phyloP scores from a whole-genome alignment of 1,139 yeast genomes.

The Komagataea norvegica region DNA sequence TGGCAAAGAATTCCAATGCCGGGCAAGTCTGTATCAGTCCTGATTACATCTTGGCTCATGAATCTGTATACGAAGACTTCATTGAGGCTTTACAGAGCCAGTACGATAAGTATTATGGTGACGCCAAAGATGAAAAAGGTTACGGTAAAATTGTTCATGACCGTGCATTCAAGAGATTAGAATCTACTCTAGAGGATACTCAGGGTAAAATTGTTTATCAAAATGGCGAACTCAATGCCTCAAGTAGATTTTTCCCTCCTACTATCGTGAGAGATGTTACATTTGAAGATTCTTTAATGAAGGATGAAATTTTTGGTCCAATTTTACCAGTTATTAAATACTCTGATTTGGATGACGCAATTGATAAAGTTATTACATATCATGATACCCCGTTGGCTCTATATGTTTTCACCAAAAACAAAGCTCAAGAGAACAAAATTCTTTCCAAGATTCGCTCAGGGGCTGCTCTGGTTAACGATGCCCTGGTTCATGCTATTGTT shows the following conservation, averaged over 20 bases:
- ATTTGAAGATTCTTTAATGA: constrained; percentile 70
- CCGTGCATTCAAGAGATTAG: constrained; percentile 51
- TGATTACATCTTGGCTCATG: constrained; percentile 72
- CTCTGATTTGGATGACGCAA: constrained; percentile 43
- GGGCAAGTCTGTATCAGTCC: constrained; percentile 93
- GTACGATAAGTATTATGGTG: constrained; percentile 45
- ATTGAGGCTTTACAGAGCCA: constrained; percentile 40
- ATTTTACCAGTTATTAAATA: constrained; percentile 69
- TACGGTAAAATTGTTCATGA: constrained; percentile 64
- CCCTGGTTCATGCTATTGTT: constrained; percentile 66
- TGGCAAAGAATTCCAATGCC: constrained; percentile 78
- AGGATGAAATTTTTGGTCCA: constrained; percentile 81
- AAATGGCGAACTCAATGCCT: constrained; percentile 50
- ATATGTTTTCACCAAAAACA: constrained; percentile 62
- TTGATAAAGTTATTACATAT: constrained; percentile 41
- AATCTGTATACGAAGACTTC: constrained; percentile 50
- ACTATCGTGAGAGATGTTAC: constrained; percentile 59
- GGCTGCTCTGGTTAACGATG: constrained; percentile 66
- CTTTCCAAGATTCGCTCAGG: constrained; percentile 65
- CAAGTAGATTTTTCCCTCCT: constrained; percentile 60
- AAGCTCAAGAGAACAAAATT: constrained; percentile 48
- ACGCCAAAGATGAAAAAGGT: constrained; percentile 31
- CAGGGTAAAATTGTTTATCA: constrained; percentile 47
- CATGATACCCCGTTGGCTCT: constrained; percentile 89
- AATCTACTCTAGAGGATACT: constrained; percentile 43